phyloP scores from a whole-genome alignment of 2,329 filamentous ascomycete species.

The Arthrinium phaeospermum region DNA sequence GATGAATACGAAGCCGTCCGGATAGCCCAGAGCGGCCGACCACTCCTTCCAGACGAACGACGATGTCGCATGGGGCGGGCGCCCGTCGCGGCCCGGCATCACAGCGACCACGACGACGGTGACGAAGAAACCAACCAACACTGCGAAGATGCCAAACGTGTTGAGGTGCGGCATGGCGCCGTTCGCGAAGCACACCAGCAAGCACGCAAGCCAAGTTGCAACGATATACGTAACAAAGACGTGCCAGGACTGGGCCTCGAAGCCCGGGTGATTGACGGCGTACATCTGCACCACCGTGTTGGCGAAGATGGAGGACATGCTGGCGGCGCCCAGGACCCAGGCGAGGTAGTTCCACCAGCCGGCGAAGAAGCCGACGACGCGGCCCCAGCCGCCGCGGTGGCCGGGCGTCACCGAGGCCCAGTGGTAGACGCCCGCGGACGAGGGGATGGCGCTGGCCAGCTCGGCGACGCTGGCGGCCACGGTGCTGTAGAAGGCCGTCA shows the following conservation, averaged over 20 bases:
- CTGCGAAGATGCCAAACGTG: conserved; percentile 58
- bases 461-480: conserved; percentile 65
- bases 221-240: conserved; percentile 50
- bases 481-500: conserved; percentile 60
- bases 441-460: conserved; percentile 66
- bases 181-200: conserved; percentile 59
- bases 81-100: conserved; percentile 48
- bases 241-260: conserved; percentile 46
- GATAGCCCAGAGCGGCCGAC: conserved; percentile 46
- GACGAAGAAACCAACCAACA: conserved; percentile 59
- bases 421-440: conserved; percentile 65
- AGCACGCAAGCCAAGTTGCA: conserved; percentile 46
- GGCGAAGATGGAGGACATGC: conserved; percentile 47
- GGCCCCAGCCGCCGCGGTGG: conserved; percentile 53
- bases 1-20: conserved; percentile 49
- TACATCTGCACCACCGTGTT: conserved; percentile 52
- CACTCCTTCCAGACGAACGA: conserved; percentile 49
- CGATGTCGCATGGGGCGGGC: conserved; percentile 37
- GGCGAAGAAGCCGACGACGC: conserved; percentile 52
- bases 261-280: conserved; percentile 45
- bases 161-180: conserved; percentile 57
- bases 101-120: conserved; percentile 59
- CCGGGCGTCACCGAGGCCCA: conserved; percentile 66
- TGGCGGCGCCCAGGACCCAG: conserved; percentile 46
- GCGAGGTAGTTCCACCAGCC: conserved; percentile 54